These are phyloP conservation scores for Boletus rufocinnamomeus DNA, from an alignment of 768 basidiomycete species.

Conservation along the genomic window DNA sequence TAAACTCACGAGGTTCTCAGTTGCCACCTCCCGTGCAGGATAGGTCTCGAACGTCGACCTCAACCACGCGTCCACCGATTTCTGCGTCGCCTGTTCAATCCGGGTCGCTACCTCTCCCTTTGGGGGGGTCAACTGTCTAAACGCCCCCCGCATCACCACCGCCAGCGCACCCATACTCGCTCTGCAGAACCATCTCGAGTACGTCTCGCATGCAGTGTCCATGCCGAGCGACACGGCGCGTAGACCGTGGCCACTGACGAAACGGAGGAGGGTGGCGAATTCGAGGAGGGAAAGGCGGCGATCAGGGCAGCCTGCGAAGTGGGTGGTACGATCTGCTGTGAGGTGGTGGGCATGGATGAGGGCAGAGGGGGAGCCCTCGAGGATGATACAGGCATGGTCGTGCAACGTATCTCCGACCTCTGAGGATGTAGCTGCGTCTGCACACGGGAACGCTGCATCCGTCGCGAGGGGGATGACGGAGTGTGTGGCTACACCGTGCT, in stretches of 20 bases:
- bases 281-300: conserved; percentile 14
- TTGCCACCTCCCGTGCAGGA: conserved; percentile 4
- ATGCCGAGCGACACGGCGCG: conserved; percentile 6
- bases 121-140: neutral
- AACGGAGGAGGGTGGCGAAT: conserved; percentile 13
- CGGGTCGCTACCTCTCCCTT: neutral
- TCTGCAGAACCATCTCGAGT: conserved; percentile 15
- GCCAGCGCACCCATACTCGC: conserved; percentile 2
- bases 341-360: conserved; percentile 8
- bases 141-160: neutral
- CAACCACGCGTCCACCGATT: conserved; percentile 13
- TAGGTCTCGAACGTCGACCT: conserved; percentile 8
- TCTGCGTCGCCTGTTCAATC: neutral
- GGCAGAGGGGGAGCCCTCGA: conserved; percentile 3
- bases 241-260: conserved; percentile 5
- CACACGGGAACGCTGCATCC: neutral
- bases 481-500: neutral
- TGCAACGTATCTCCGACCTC: neutral
- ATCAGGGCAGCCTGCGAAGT: neutral
- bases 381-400: conserved; percentile 18
- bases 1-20: conserved; percentile 6
- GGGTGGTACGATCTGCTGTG: neutral
- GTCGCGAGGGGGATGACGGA: conserved; percentile 10
- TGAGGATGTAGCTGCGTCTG: neutral
- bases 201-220: conserved; percentile 16